Percentiles rank a stretch among this genome's conserved stretches.
Evolutionary conservation across 495 filamentous ascomycete genomes (phyloP).

Genomic region (Annulohypoxylon moriforme): DNA sequence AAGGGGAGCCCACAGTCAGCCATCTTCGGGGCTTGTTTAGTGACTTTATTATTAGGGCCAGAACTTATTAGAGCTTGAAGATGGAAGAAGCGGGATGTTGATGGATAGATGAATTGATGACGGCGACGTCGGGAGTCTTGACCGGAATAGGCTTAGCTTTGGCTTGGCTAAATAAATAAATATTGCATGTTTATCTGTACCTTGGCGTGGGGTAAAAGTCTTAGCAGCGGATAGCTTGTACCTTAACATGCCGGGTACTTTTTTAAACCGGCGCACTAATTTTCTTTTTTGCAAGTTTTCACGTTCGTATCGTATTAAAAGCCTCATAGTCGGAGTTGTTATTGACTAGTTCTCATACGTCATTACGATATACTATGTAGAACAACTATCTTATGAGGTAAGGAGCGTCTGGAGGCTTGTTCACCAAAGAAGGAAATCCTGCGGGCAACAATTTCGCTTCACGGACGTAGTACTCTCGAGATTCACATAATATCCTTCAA

Average conservation of each 20-base stretch:
- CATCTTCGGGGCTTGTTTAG: slow-evolving; percentile 31
- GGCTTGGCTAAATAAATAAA: background rate
- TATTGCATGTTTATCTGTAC: background rate
- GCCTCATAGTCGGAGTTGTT: no score
- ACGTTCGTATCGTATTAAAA: no score
- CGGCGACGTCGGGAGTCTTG: slow-evolving; percentile 64
- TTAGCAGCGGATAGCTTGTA: no score
- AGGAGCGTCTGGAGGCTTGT: slow-evolving; percentile 13
- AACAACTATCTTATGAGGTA: slow-evolving; percentile 5
- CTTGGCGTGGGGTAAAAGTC: background rate
- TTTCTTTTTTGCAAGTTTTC: no score
- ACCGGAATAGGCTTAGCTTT: slow-evolving; percentile 60
- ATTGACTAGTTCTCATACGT: background rate
- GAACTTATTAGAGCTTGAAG: slow-evolving; percentile 30
- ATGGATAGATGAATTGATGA: slow-evolving; percentile 75
- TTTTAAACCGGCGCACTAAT: no score
- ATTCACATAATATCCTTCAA: background rate
- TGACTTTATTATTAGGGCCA: no score
- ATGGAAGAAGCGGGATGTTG: slow-evolving; percentile 59
- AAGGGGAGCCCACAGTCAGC: slow-evolving; percentile 42
- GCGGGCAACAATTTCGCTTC: background rate
- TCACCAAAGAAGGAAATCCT: slow-evolving; percentile 18
- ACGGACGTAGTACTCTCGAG: background rate
- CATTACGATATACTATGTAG: background rate
- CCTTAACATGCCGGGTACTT: no score